Evolutionary conservation across 108 stramenopile genomes (phyloP), one percentile per base, ranked within the genome.

Genomic region (Cyclotella cryptica): DNA sequence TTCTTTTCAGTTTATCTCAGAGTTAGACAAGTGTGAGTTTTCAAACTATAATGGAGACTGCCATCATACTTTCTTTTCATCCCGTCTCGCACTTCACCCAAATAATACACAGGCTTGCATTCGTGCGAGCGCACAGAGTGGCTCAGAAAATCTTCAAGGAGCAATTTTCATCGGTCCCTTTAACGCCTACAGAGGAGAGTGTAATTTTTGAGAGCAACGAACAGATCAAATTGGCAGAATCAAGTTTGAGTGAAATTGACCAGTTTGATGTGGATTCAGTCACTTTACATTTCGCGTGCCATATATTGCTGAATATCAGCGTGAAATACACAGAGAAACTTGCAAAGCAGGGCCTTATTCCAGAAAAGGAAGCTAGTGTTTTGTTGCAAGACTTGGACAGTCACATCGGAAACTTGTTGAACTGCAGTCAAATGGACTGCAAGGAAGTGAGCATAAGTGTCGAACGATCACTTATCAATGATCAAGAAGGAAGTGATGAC

Each of bases 271-370:
- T 85, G 2, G 43, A 77, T 17, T 26, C 58, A 8, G 71, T 85
- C 5, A 57, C 75, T 47, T 86, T 86, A n/a, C 90, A 89, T 79
- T 80, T 83, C 46, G 59, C 87, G 27, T 90, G 88, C 71, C 69
- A 70, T 26, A 85, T 90, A 18, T 70, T 93, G 7, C 70, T 90
- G 26, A 89, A 80, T 52, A 72, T 29, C 22, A 61, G 69, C 29
- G 71, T 79, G n/a, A 19, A 78, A 10, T 82, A 79, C 41, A 46
- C 89, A 35, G 86, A 87, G 60, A 75, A 70, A 45, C 77, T 90
- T 17, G 44, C 64, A 22, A 18, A 26, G 22, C 74, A 75, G 35
- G 57, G 42, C 29, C 51, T 75, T 0, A 75, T 75, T 11, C 74
- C 74, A 1, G 74, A 75, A 57, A 58, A 41, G 22, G 65, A 62